phyloP scores from a whole-genome alignment of 306 rosid species.

The Pterocarpus santalinus region DNA sequence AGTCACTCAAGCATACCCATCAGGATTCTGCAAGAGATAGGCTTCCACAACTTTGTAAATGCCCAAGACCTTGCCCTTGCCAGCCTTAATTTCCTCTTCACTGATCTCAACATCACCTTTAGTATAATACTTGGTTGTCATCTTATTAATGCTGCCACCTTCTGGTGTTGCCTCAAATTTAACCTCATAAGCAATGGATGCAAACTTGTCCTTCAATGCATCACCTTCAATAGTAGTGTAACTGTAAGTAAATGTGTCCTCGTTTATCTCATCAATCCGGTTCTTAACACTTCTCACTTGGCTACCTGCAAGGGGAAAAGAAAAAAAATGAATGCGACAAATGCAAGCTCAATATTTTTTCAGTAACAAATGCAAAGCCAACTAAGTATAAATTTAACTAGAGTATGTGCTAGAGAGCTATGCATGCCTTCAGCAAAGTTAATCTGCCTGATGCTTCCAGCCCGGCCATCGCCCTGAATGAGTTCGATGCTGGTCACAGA shows the following conservation, averaged over 20 bases:
- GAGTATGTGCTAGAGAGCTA: background rate
- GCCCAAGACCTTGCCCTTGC: slow-evolving; percentile 50
- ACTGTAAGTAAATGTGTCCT: slow-evolving; percentile 34
- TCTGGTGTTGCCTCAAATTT: slow-evolving; percentile 53
- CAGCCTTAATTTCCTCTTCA: slow-evolving; percentile 56
- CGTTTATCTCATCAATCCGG: slow-evolving; percentile 45
- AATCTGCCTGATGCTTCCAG: slow-evolving; percentile 60
- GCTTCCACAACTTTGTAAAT: slow-evolving; percentile 54
- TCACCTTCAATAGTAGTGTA: slow-evolving; percentile 47
- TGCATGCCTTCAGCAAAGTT: slow-evolving; percentile 53
- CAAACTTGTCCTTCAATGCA: slow-evolving; percentile 50
- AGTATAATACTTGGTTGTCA: slow-evolving; percentile 50
- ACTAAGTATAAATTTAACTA: background rate
- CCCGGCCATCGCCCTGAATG: slow-evolving; percentile 56
- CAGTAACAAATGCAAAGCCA: background rate
- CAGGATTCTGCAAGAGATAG: slow-evolving; percentile 54
- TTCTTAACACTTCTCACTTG: slow-evolving; percentile 34
- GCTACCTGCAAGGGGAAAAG: background rate
- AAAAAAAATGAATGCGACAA: background rate
- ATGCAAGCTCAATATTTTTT: too few species aligned
- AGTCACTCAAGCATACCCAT: slow-evolving; percentile 45
- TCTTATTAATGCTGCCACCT: slow-evolving; percentile 53
- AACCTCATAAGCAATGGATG: slow-evolving; percentile 46
- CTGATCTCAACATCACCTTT: slow-evolving; percentile 51
- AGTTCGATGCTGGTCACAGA: slow-evolving; percentile 61